Evolutionary conservation across 306 rosid species (phyloP).

Genomic region (Biancaea sappan): DNA sequence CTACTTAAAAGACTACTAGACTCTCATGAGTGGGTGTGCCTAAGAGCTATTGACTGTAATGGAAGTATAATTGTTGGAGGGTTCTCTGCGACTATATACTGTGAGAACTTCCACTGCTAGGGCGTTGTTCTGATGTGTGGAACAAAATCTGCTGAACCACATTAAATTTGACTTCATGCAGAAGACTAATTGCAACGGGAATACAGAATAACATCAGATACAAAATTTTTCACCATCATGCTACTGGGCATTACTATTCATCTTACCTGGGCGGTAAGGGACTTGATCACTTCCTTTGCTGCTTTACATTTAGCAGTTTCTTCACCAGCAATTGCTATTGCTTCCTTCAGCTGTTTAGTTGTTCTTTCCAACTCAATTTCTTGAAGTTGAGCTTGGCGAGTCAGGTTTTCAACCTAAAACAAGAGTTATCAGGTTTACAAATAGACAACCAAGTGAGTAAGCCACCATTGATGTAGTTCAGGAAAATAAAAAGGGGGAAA

Average conservation of each 20-base stretch:
- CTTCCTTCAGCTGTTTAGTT: slow-evolving; percentile 92
- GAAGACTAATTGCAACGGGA: neutral
- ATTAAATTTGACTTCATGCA: too few species aligned
- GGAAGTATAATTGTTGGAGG: slow-evolving; percentile 19
- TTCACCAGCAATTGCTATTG: slow-evolving; percentile 82
- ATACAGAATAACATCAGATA: neutral
- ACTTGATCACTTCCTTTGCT: slow-evolving; percentile 97
- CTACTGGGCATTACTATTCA: slow-evolving; percentile 16
- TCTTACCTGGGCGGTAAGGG: slow-evolving; percentile 94
- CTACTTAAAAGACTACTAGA: neutral
- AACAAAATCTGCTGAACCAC: neutral
- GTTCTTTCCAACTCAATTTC: slow-evolving; percentile 91
- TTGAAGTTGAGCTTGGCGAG: slow-evolving; percentile 87
- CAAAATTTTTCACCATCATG: neutral
- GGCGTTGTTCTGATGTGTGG: neutral
- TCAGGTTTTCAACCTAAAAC: slow-evolving; percentile 82
- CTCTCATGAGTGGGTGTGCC: neutral
- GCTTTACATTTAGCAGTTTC: slow-evolving; percentile 91
- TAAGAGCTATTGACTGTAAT: slow-evolving; percentile 22
- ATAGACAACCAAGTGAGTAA: slow-evolving; percentile 30
- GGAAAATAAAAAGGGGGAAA: neutral
- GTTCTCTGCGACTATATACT: slow-evolving; percentile 8
- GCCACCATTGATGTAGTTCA: slow-evolving; percentile 11
- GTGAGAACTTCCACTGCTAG: neutral
- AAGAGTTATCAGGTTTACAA: slow-evolving; percentile 32